Conservation (phyloP, 2,329 filamentous ascomycete species). For the Chlorencoelia australis region DNA sequence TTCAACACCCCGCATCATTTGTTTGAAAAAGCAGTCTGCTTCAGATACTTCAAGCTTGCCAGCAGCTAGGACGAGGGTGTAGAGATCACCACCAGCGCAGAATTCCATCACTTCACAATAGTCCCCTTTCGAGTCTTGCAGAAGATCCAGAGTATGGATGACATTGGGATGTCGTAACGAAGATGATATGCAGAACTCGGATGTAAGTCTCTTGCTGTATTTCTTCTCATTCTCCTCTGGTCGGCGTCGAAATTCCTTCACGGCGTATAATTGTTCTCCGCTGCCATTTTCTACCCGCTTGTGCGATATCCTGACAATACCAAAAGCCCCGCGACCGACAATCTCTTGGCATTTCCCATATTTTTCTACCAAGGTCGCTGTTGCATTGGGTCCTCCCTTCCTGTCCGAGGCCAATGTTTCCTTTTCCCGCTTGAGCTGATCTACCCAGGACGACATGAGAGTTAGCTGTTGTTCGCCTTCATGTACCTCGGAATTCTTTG, state of each 20-base stretch:
- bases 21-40: slow-evolving; percentile 97
- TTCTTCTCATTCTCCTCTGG: slow-evolving; percentile 94
- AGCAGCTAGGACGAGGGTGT: slow-evolving; percentile 82
- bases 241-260: slow-evolving; percentile 93
- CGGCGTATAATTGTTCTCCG: slow-evolving; percentile 85
- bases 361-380: slow-evolving; percentile 80
- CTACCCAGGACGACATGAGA: slow-evolving; percentile 91
- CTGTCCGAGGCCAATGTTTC: slow-evolving; percentile 66
- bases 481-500: slow-evolving; percentile 56
- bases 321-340: slow-evolving; percentile 90
- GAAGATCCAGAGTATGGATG: slow-evolving; percentile 90
- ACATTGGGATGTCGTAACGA: slow-evolving; percentile 95
- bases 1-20: slow-evolving; percentile 97
- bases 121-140: slow-evolving; percentile 93
- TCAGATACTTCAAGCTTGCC: slow-evolving; percentile 87
- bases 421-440: slow-evolving; percentile 82
- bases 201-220: slow-evolving; percentile 93
- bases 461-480: slow-evolving; percentile 73
- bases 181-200: slow-evolving; percentile 97
- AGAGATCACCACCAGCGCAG: slow-evolving; percentile 90
- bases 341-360: slow-evolving; percentile 98
- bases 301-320: slow-evolving; percentile 94
- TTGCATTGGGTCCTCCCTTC: slow-evolving; percentile 64
- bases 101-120: slow-evolving; percentile 99
- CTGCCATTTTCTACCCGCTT: slow-evolving; percentile 76